Evolutionary conservation across 768 basidiomycete genomes (phyloP).

Genomic region (Suillus ampliporus): DNA sequence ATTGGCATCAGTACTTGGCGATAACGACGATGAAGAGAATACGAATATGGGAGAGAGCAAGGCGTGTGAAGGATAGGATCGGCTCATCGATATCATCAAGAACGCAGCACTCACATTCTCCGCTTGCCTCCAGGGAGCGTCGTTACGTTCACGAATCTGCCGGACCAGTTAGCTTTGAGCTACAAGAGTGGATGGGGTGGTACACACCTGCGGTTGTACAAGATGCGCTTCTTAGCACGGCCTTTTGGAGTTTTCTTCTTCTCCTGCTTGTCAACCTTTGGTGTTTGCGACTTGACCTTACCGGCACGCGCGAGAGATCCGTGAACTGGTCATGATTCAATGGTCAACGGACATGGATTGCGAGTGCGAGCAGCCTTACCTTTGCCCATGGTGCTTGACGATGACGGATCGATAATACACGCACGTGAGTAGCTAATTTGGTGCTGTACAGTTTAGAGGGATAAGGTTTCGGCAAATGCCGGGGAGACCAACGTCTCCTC

Average conservation of each 20-base stretch:
- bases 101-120: conserved; percentile 88
- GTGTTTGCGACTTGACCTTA: conserved; percentile 98
- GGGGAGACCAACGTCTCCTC: not conserved
- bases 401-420: conserved; percentile 10
- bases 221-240: conserved; percentile 94
- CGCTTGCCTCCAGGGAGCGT: conserved; percentile 91
- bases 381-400: conserved; percentile 8
- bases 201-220: conserved; percentile 91
- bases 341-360: conserved; percentile 9
- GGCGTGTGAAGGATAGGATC: conserved; percentile 61
- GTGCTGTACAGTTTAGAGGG: conserved; percentile 4
- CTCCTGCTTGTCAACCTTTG: conserved; percentile 98
- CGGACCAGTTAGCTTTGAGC: conserved; percentile 13
- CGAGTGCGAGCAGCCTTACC: conserved; percentile 1
- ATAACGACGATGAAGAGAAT: conserved; percentile 37
- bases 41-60: conserved; percentile 98
- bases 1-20: not conserved
- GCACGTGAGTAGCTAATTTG: conserved; percentile 1
- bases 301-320: conserved; percentile 99
- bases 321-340: conserved; percentile 67
- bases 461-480: conserved; percentile 5
- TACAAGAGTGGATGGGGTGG: not conserved
- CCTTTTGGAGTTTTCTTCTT: conserved; percentile 99
- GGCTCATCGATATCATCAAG: conserved; percentile 73
- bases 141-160: conserved; percentile 93